Evolutionary conservation across 2,329 filamentous ascomycete species (phyloP).

Genomic region (Verticillium zaregamsianum): DNA sequence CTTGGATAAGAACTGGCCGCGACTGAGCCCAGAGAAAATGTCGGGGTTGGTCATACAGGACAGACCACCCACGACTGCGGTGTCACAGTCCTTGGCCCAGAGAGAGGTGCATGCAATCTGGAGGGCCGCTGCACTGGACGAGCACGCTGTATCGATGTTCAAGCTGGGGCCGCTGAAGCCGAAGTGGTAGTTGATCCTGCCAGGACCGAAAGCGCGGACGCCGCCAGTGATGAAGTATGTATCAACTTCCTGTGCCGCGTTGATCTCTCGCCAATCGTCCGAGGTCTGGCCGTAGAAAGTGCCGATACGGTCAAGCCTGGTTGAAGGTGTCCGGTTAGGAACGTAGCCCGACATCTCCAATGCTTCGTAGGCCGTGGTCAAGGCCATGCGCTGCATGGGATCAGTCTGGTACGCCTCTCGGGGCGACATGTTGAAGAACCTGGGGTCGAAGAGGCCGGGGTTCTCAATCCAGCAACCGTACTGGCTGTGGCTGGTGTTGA

Average conservation of each 20-base stretch:
- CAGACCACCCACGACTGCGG: slow-evolving; percentile 72
- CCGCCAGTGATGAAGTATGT: slow-evolving; percentile 51
- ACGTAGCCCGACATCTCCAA: slow-evolving; percentile 73
- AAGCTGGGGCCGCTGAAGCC: slow-evolving; percentile 71
- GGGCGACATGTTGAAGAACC: slow-evolving; percentile 71
- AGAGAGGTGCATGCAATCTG: slow-evolving; percentile 67
- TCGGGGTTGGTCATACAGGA: slow-evolving; percentile 79
- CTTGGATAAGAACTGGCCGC: slow-evolving; percentile 74
- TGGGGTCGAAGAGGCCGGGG: slow-evolving; percentile 62
- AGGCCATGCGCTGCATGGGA: slow-evolving; percentile 68
- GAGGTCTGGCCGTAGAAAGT: slow-evolving; percentile 75
- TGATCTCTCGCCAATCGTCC: slow-evolving; percentile 77
- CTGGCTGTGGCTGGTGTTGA: slow-evolving; percentile 49
- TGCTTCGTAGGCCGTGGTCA: slow-evolving; percentile 75
- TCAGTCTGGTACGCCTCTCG: slow-evolving; percentile 66
- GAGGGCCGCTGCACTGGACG: slow-evolving; percentile 68
- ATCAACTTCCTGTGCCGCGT: slow-evolving; percentile 62
- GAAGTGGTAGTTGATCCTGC: slow-evolving; percentile 74
- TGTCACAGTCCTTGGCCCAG: slow-evolving; percentile 74
- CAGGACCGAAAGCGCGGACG: slow-evolving; percentile 45
- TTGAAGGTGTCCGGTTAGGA: slow-evolving; percentile 62
- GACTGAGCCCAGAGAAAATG: slow-evolving; percentile 70
- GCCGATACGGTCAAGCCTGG: slow-evolving; percentile 54
- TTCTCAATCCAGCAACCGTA: slow-evolving; percentile 53
- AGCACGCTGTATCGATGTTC: slow-evolving; percentile 73